Conservation (phyloP, 208 protist genomes). For the Trypanosoma scelopori region DNA sequence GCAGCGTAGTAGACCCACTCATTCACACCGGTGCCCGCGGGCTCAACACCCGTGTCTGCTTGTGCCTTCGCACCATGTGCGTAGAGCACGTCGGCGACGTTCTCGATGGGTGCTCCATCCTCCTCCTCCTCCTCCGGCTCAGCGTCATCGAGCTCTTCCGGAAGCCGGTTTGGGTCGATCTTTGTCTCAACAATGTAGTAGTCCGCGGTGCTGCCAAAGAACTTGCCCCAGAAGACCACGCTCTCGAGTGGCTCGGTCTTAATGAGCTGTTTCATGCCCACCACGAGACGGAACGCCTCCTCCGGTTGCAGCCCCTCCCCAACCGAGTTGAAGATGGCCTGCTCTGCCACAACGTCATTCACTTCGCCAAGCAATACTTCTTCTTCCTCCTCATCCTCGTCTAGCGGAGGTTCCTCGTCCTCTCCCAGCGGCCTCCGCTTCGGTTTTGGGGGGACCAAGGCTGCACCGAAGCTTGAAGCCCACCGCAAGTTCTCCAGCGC, state of each 20-base stretch:
- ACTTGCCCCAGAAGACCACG: constrained; percentile 89
- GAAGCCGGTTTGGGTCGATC: constrained; percentile 64
- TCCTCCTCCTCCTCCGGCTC: constrained; percentile 65
- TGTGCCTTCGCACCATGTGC: constrained; percentile 34
- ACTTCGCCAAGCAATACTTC: constrained; percentile 66
- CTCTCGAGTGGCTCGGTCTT: constrained; percentile 75
- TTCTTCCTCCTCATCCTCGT: constrained; percentile 50
- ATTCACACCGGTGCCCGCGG: constrained; percentile 83
- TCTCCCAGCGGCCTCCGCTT: constrained; percentile 51
- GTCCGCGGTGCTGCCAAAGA: constrained; percentile 70
- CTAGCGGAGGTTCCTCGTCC: constrained; percentile 59
- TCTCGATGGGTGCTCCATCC: constrained; percentile 60
- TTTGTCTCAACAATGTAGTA: constrained; percentile 92
- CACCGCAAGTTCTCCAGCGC: constrained; percentile 65
- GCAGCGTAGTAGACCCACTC: constrained; percentile 90
- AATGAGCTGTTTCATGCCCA: constrained; percentile 87
- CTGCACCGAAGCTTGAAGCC: constrained; percentile 71
- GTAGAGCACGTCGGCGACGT: constrained; percentile 72
- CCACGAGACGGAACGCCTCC: constrained; percentile 83
- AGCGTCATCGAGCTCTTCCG: constrained; percentile 50
- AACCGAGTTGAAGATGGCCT: constrained; percentile 77
- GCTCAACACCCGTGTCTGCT: constrained; percentile 45
- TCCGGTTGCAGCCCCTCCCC: constrained; percentile 75
- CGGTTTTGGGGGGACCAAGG: constrained; percentile 70
- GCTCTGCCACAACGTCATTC: constrained; percentile 82